Conservation (phyloP, 78 protist genomes). For the Abeoforma whisleri region DNA sequence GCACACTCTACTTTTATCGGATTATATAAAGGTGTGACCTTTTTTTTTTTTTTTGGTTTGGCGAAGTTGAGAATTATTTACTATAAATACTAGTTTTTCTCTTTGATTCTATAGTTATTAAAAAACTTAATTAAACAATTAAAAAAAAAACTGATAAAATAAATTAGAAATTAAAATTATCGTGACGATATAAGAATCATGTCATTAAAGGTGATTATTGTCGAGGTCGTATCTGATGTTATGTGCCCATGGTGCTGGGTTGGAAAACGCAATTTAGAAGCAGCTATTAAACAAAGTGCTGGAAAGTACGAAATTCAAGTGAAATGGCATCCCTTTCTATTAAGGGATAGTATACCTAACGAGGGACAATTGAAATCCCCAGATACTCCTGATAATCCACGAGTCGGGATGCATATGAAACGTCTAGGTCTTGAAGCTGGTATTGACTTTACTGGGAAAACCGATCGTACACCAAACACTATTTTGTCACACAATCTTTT, state of each 20-base stretch:
- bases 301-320: constrained; percentile 13
- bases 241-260: constrained; percentile 37
- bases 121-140: no score
- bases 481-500: background rate
- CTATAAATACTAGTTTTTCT: no score
- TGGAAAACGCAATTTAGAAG: constrained; percentile 30
- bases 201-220: background rate
- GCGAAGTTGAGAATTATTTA: no score
- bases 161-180: no score
- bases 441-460: constrained; percentile 21
- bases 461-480: constrained; percentile 27
- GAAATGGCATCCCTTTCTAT: constrained; percentile 24
- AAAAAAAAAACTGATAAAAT: no score
- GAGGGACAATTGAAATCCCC: constrained; percentile 18
- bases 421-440: background rate
- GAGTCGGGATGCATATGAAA: background rate
- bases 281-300: background rate
- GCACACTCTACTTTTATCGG: no score
- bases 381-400: background rate
- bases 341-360: background rate
- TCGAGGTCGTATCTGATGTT: constrained; percentile 21
- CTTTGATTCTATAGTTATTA: no score
- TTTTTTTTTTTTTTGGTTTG: no score
- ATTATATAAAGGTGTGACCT: no score
- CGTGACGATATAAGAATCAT: background rate